A percentile compares a stretch with the other conserved stretches of the same genome.
phyloP scores from a whole-genome alignment of 1,284 basidiomycete species.

The Boletellus sp. region DNA sequence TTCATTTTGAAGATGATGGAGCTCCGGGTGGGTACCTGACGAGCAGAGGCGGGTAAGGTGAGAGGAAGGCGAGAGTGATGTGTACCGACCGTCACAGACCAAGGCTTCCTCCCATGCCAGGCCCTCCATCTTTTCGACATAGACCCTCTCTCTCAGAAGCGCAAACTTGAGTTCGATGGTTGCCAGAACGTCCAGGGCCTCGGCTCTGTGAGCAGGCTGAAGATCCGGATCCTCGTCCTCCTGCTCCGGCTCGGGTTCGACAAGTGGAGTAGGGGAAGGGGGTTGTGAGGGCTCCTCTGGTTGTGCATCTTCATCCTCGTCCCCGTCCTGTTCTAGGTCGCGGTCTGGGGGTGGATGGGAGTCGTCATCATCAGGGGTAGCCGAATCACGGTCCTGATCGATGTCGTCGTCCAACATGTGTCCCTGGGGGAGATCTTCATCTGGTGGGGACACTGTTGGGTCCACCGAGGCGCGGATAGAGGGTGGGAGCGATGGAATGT shows the following conservation, averaged over 20 bases:
- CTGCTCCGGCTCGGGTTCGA: constrained; percentile 25
- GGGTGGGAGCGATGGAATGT: constrained; percentile 18
- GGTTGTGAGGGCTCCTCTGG: constrained; percentile 26
- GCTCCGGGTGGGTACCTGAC: constrained; percentile 77
- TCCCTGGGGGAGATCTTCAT: constrained; percentile 10
- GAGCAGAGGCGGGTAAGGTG: constrained; percentile 2
- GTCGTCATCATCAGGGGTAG: constrained; percentile 25
- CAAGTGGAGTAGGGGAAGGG: constrained; percentile 22
- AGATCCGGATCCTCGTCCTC: constrained; percentile 55
- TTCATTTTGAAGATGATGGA: constrained; percentile 74
- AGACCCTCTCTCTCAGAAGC: constrained; percentile 65
- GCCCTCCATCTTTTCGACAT: constrained; percentile 80
- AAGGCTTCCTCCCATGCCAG: constrained; percentile 74
- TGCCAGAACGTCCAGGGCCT: constrained; percentile 75
- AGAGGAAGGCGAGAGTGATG: background rate
- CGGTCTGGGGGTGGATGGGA: constrained; percentile 20
- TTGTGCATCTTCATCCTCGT: constrained; percentile 38
- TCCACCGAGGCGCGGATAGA: constrained; percentile 21
- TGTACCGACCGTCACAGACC: constrained; percentile 55
- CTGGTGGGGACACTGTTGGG: constrained; percentile 19
- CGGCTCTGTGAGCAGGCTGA: constrained; percentile 72
- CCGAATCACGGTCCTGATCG: constrained; percentile 28
- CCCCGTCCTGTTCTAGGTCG: constrained; percentile 34
- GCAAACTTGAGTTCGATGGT: constrained; percentile 78
- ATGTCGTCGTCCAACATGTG: constrained; percentile 21